These are phyloP conservation scores for Pyrus bretschneideri DNA, from an alignment of 306 rosid genomes.

Conservation along the genomic window DNA sequence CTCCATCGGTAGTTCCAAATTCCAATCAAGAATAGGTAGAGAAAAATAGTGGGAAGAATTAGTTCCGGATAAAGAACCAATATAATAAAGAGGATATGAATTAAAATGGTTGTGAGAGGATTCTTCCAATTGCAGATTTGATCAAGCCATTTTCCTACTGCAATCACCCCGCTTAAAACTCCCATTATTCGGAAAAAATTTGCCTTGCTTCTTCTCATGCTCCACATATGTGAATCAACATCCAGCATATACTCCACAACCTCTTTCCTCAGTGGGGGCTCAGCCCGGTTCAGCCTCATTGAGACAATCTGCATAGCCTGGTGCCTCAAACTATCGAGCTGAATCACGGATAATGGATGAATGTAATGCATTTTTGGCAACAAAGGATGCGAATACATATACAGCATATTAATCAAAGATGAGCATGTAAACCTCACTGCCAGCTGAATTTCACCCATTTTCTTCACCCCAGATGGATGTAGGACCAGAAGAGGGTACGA, in stretches of 20 bases:
- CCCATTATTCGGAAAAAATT: conserved; percentile 92
- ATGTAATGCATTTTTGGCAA: conserved; percentile 93
- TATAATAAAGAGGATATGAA: conserved; percentile 75
- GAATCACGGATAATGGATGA: conserved; percentile 76
- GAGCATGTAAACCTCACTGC: conserved; percentile 79
- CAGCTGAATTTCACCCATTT: conserved; percentile 78
- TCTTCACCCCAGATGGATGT: conserved; percentile 80
- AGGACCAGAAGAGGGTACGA: conserved; percentile 73
- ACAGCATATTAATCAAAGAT: conserved; percentile 67
- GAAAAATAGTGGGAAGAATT: conserved; percentile 69
- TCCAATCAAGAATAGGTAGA: conserved; percentile 82
- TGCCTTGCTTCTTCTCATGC: conserved; percentile 96
- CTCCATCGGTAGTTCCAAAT: conserved; percentile 83
- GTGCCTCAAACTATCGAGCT: conserved; percentile 72
- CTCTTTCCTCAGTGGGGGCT: conserved; percentile 88
- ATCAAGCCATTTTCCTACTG: conserved; percentile 78
- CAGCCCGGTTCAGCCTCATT: conserved; percentile 64
- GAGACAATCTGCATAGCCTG: conserved; percentile 81
- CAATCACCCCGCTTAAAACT: conserved; percentile 58
- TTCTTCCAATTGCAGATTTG: conserved; percentile 87
- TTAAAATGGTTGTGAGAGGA: conserved; percentile 72
- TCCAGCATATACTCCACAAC: conserved; percentile 87
- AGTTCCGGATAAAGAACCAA: conserved; percentile 78
- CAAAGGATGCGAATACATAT: conserved; percentile 67
- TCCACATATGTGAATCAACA: conserved; percentile 91